Evolutionary conservation across 768 basidiomycete species (phyloP).

Genomic region (Kondoa subrosea): DNA sequence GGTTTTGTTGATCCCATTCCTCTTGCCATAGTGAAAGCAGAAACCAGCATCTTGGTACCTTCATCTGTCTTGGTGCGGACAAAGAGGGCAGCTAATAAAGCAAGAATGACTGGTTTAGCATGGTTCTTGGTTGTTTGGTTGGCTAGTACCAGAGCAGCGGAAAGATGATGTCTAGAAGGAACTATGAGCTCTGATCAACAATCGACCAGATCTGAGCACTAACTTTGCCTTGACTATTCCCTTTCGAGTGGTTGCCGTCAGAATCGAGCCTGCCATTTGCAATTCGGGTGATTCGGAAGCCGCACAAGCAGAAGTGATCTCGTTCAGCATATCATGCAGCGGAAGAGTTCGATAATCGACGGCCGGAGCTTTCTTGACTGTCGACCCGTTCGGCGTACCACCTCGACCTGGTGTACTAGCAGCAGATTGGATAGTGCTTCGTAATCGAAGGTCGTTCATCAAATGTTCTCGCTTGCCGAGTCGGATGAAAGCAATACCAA

Average conservation of each 20-base stretch:
- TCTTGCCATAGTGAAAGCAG: neutral
- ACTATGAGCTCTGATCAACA: neutral
- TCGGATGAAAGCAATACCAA: neutral
- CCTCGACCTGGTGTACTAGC: neutral
- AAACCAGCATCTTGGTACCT: slow-evolving; percentile 1
- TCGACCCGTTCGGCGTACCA: neutral
- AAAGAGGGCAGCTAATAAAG: neutral
- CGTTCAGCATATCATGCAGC: neutral
- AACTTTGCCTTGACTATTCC: slow-evolving; percentile 9
- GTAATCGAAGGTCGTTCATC: neutral
- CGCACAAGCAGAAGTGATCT: neutral
- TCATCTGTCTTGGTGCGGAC: neutral
- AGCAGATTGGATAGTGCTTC: neutral
- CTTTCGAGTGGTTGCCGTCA: neutral
- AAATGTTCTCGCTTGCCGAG: neutral
- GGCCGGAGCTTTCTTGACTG: neutral
- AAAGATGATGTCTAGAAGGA: neutral
- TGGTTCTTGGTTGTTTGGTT: slow-evolving; percentile 1
- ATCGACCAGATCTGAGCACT: neutral
- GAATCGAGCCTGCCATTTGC: neutral
- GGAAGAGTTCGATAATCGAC: neutral
- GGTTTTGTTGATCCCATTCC: slow-evolving; percentile 1
- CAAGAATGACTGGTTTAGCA: slow-evolving; percentile 1
- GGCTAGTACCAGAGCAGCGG: neutral
- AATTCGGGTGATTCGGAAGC: neutral